A percentile compares a stretch with the other conserved stretches of the same genome.
phyloP scores from a whole-genome alignment of 2,329 filamentous ascomycete species.

The Seiridium cupressi region DNA sequence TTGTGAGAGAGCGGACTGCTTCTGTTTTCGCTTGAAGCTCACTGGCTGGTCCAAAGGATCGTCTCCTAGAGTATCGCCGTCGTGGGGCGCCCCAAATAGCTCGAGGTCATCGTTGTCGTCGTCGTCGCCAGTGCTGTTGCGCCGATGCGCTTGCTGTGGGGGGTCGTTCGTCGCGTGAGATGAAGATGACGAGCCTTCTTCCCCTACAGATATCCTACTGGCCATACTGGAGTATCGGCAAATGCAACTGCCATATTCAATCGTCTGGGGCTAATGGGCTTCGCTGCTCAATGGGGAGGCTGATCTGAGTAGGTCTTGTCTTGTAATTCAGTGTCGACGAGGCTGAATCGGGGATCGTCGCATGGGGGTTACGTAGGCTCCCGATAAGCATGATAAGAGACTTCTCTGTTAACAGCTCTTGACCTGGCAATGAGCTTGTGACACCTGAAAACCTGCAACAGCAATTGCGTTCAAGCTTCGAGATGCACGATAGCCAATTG shows the following conservation, averaged over 20 bases:
- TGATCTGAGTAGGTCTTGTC: too few relatives aligned
- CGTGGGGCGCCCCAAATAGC: constrained; percentile 20
- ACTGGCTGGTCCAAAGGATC: constrained; percentile 57
- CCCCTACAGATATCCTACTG: constrained; percentile 27
- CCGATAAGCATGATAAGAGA: not conserved
- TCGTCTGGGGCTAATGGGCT: not conserved
- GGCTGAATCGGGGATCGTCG: not conserved
- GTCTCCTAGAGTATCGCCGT: constrained; percentile 44
- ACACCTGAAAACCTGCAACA: not conserved
- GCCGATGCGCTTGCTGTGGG: constrained; percentile 8
- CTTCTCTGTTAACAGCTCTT: not conserved
- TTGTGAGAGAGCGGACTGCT: constrained; percentile 40
- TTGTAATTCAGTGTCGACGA: not conserved
- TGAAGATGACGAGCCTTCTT: constrained; percentile 25
- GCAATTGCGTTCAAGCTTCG: not conserved
- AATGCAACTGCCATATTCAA: constrained; percentile 3
- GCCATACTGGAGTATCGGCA: not conserved
- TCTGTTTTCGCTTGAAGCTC: constrained; percentile 72
- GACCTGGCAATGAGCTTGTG: not conserved
- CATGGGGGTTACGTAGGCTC: not conserved
- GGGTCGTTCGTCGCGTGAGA: constrained; percentile 13
- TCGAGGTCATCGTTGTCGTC: constrained; percentile 27
- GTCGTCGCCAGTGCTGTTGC: constrained; percentile 24
- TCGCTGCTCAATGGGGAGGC: too few relatives aligned
- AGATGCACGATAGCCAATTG: not conserved